Base-by-base conservation (phyloP, 2,329 filamentous ascomycete species). In the Exophiala dermatitidis region DNA sequence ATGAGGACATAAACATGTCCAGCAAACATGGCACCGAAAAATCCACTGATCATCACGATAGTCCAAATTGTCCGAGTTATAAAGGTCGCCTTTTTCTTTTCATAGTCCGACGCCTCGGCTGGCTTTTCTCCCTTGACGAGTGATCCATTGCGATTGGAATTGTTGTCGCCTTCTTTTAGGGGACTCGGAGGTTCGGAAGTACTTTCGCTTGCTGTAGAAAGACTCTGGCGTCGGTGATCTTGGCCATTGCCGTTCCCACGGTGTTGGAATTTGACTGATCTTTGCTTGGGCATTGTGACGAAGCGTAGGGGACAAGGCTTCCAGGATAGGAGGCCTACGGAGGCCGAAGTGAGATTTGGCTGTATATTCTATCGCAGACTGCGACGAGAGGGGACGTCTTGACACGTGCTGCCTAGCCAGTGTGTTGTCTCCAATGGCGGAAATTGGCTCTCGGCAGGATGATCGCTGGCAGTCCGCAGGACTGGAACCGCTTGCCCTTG, bases 31-130 rank as follows among this genome's bases (percentile, higher is more conserved):
- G 88, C 83, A 53, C 82, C 79, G 72, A 97, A 96, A 79, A 98
- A 98, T 66, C 83, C 80, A 50, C 77, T 86, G 64, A 98, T 95
- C 93, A 98, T 98, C 73, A 95, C 85, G 60, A 98, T 85, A 2
- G 89, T 96, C 93, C 93, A 98, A 77, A 96, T 89, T 50, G 91
- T 91, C 66, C 93, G 85, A 37, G 90, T 95, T 66, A 96, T 87
- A 76, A 98, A 97, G 70, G 93, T 95, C 71, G 90, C 86, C 76
- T 95, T 96, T 74, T 98, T 98, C 82, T 97, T 97, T 69, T 97
- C 90, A 70, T 94, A 96, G 58, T 96, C 93, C 63, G 82, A 80
- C 54, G 74, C 69, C 51, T 67, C 67, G 48, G 69, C 67, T 44
- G 65, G 62, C 48, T 74, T 71, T 63, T 71, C 69, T 29, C 53